Evolutionary conservation across 2,329 filamentous ascomycete genomes (phyloP).

Genomic region (Dryadomyces sulphureus): DNA sequence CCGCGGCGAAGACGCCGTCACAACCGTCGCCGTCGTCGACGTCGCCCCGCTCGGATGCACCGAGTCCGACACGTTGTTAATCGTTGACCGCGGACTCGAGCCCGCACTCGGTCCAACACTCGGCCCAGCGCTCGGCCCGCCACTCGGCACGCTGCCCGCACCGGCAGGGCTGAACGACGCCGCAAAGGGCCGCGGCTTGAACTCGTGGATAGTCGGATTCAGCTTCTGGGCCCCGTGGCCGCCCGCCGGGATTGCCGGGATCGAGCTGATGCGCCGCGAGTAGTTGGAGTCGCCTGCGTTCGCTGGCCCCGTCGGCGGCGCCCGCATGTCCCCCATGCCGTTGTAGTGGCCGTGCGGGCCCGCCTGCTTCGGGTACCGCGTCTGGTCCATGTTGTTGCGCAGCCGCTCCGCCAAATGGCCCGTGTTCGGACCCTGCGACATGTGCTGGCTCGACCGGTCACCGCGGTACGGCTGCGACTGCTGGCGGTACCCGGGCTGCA

Average conservation of each 20-base stretch:
- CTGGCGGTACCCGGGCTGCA: slow-evolving; percentile 30
- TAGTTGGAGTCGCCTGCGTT: slow-evolving; percentile 37
- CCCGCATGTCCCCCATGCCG: slow-evolving; percentile 46
- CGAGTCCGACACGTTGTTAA: slow-evolving; percentile 26
- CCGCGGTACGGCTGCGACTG: slow-evolving; percentile 32
- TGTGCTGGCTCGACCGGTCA: slow-evolving; percentile 28
- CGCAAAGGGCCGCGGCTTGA: slow-evolving; percentile 72
- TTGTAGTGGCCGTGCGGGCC: slow-evolving; percentile 24
- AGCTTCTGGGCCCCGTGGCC: slow-evolving; percentile 39
- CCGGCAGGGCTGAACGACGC: slow-evolving; percentile 69
- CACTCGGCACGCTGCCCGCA: too few species aligned
- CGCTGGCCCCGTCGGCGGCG: slow-evolving; percentile 60
- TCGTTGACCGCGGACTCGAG: slow-evolving; percentile 55
- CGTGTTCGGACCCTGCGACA: slow-evolving; percentile 24
- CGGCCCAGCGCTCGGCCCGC: too few species aligned
- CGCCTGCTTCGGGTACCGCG: slow-evolving; percentile 18
- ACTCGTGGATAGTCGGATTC: slow-evolving; percentile 59
- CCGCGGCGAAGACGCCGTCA: slow-evolving; percentile 4
- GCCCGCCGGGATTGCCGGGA: slow-evolving; percentile 25
- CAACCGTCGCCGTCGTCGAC: not conserved
- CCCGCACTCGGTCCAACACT: slow-evolving; percentile 47
- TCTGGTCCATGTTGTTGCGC: slow-evolving; percentile 30
- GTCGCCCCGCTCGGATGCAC: slow-evolving; percentile 10
- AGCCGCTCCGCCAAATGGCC: slow-evolving; percentile 35
- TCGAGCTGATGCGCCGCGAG: slow-evolving; percentile 36